Conservation (phyloP, 164 flowering plant species). For the Magnolia sinica region DNA sequence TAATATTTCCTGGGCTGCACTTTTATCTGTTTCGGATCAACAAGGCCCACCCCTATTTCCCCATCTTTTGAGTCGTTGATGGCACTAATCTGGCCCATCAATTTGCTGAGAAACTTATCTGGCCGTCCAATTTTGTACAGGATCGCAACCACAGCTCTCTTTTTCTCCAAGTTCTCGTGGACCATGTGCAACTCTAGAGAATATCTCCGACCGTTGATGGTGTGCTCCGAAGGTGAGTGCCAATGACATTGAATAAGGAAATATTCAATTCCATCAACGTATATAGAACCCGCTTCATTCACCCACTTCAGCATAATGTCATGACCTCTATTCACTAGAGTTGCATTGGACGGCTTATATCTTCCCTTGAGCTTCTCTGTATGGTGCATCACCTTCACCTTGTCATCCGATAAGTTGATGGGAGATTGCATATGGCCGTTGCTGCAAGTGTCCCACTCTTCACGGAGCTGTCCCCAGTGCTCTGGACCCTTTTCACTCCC, state of each 20-base stretch:
- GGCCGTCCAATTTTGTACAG: constrained; percentile 48
- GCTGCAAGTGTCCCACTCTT: constrained; percentile 29
- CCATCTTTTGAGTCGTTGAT: neutral
- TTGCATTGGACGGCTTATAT: constrained; percentile 7
- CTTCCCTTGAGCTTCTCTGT: constrained; percentile 12
- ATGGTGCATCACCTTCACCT: constrained; percentile 15
- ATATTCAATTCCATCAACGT: constrained; percentile 39
- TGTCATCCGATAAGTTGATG: constrained; percentile 20
- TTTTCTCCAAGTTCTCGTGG: constrained; percentile 32
- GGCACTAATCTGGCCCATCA: constrained; percentile 2
- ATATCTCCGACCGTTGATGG: constrained; percentile 41
- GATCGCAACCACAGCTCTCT: constrained; percentile 49
- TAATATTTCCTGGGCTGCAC: constrained; percentile 20
- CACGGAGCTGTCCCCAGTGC: constrained; percentile 29
- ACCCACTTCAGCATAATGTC: constrained; percentile 36
- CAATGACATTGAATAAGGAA: constrained; percentile 44
- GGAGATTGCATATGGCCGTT: constrained; percentile 34
- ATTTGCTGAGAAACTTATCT: constrained; percentile 43
- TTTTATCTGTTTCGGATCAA: constrained; percentile 16
- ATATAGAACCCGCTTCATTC: constrained; percentile 34
- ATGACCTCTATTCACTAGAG: constrained; percentile 25
- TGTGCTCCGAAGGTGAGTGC: constrained; percentile 65
- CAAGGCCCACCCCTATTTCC: constrained; percentile 10
- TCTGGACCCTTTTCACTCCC: constrained; percentile 26
- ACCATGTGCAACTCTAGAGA: constrained; percentile 59